These are phyloP conservation scores for Myriosclerotinia curreyana DNA, from an alignment of 2,329 filamentous ascomycete genomes.

Conservation along the genomic window DNA sequence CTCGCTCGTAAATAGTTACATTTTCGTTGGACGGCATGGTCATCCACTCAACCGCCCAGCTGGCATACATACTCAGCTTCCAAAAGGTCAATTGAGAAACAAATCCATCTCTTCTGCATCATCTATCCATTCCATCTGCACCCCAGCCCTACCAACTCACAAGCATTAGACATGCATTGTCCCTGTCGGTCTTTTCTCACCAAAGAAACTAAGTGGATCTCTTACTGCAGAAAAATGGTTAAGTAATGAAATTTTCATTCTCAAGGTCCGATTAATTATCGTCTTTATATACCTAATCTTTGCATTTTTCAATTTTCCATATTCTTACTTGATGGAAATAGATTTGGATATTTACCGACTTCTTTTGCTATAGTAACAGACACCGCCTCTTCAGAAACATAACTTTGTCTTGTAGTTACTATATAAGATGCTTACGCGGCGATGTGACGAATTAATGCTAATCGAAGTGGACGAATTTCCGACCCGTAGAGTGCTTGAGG, in stretches of 20 bases:
- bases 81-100: background rate
- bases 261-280: constrained; percentile 20
- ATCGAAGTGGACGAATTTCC: no score
- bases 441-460: no score
- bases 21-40: background rate
- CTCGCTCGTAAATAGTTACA: background rate
- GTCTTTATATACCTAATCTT: constrained; percentile 8
- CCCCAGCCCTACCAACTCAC: constrained; percentile 19
- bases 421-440: no score
- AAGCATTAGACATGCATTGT: constrained; percentile 1
- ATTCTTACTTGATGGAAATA: no score
- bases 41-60: background rate
- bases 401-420: no score
- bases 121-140: background rate
- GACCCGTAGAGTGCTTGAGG: no score
- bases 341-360: no score
- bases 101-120: background rate
- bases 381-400: background rate
- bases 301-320: no score
- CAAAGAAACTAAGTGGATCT: background rate
- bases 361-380: background rate
- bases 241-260: no score
- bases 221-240: background rate
- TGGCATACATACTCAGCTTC: no score
- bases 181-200: background rate